Evolutionary conservation across 1,284 basidiomycete species (phyloP), one percentile per base, ranked within the genome.

Genomic region (Cutaneotrichosporon sp.): DNA sequence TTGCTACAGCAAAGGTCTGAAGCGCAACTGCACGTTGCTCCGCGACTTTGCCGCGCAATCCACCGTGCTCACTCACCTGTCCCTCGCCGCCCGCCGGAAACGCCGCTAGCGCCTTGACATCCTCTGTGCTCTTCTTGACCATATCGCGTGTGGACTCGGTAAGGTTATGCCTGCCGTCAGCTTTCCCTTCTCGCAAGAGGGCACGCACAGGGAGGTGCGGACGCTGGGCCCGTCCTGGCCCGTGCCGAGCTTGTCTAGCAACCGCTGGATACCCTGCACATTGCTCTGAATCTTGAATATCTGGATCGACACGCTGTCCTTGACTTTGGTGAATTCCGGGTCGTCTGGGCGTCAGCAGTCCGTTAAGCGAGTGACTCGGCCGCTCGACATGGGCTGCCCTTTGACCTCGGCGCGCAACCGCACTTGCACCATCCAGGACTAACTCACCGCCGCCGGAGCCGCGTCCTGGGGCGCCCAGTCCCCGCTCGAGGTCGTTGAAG

Each of bases 251-350:
- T 94, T 87, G 66, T 96, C 89, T 12, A 98, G 87, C 20, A 94
- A 80, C 70, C 90, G 90, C 68, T 91, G 77, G 49, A 99, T 94
- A 13, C 89, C 93, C 65, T 93, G 88, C 7, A 97, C 91, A 75
- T 98, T 99, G 56, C 88, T 84, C 68, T 96, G 94, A 78, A 98
- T 91, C 81, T 97, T 97, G 85, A 98, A 97, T 56, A 97, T 88
- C 73, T 97, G 94, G 15, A 97, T 81, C 1, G 90, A 90, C 47
- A 98, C 80, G 17, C 87, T 87, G 22, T 86, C 85, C 67, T 96
- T 90, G 17, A 97, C 78, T 40, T 79, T 79, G 18, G 82, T 78
- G 74, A 97, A 98, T 13, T 68, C 61, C 14, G 66, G 60, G 58
- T 72, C 68, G 46, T 63, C 65, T 52, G 51, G 36, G 26, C 13